phyloP scores from a whole-genome alignment of 768 basidiomycete species.

The Hysterangium stoloniferum region DNA sequence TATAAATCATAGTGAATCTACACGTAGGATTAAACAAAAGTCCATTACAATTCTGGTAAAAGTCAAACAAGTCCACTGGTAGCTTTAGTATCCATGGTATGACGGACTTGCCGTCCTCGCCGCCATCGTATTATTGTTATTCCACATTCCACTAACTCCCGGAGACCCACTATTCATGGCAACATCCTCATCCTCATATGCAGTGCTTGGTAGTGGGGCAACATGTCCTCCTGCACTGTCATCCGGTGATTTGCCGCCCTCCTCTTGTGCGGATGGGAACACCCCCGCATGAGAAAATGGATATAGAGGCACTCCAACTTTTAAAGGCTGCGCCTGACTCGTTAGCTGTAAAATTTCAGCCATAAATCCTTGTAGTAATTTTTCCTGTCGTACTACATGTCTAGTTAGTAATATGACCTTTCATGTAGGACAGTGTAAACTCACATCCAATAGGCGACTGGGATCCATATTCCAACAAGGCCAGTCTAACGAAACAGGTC shows the following conservation, averaged over 20 bases:
- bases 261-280: slow-evolving; percentile 43
- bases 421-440: slow-evolving; percentile 21
- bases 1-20: too few relatives aligned
- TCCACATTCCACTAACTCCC: slow-evolving; percentile 2
- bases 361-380: slow-evolving; percentile 76
- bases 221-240: slow-evolving; percentile 13
- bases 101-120: background rate
- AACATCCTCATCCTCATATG: slow-evolving; percentile 1
- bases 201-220: slow-evolving; percentile 29
- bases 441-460: slow-evolving; percentile 78
- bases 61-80: too few relatives aligned
- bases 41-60: too few relatives aligned
- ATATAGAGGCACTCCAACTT: slow-evolving; percentile 74
- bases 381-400: slow-evolving; percentile 68
- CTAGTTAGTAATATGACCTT: background rate
- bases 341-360: slow-evolving; percentile 79
- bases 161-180: background rate
- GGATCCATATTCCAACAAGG: slow-evolving; percentile 75
- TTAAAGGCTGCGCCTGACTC: slow-evolving; percentile 68
- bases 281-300: slow-evolving; percentile 67
- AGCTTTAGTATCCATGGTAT: slow-evolving; percentile 4
- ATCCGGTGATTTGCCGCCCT: slow-evolving; percentile 23
- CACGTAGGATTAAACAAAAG: too few relatives aligned
- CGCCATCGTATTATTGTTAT: background rate
- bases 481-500: slow-evolving; percentile 44